Percentiles rank a stretch among this genome's conserved stretches.
Conservation (phyloP, 306 rosid species). For the Trichosanthes cucumerina region DNA sequence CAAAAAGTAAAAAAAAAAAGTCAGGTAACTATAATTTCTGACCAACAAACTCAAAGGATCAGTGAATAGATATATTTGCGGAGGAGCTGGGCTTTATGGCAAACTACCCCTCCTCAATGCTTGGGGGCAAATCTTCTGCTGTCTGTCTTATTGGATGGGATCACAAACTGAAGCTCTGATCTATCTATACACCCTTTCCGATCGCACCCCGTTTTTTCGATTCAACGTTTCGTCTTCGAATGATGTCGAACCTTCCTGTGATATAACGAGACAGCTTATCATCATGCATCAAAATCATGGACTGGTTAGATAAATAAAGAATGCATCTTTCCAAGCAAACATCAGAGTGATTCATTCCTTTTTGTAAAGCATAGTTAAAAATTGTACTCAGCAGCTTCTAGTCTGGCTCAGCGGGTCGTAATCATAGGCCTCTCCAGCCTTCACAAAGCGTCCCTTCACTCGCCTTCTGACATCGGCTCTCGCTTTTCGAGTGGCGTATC, state of each 20-base stretch:
- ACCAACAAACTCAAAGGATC: background rate
- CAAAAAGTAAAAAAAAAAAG: background rate
- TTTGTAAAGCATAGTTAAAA: conserved; percentile 41
- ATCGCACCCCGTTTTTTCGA: background rate
- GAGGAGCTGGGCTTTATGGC: conserved; percentile 3
- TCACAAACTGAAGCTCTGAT: background rate
- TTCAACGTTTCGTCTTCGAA: background rate
- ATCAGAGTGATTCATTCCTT: conserved; percentile 34
- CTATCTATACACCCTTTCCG: background rate
- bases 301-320: conserved; percentile 22
- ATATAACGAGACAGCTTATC: conserved; percentile 48
- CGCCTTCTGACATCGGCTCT: conserved; percentile 89
- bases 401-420: conserved; percentile 78
- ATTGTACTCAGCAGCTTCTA: conserved; percentile 78
- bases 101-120: background rate
- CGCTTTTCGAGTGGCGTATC: conserved; percentile 92
- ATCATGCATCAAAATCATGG: conserved; percentile 33
- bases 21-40: conserved; percentile 4
- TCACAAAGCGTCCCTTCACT: conserved; percentile 93
- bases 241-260: conserved; percentile 33
- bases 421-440: conserved; percentile 83
- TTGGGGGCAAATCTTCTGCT: background rate
- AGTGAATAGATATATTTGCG: background rate
- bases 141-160: background rate
- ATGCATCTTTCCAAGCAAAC: conserved; percentile 24